These are phyloP conservation scores for Warburgia ugandensis DNA, from an alignment of 164 flowering plant genomes.

Conservation along the genomic window DNA sequence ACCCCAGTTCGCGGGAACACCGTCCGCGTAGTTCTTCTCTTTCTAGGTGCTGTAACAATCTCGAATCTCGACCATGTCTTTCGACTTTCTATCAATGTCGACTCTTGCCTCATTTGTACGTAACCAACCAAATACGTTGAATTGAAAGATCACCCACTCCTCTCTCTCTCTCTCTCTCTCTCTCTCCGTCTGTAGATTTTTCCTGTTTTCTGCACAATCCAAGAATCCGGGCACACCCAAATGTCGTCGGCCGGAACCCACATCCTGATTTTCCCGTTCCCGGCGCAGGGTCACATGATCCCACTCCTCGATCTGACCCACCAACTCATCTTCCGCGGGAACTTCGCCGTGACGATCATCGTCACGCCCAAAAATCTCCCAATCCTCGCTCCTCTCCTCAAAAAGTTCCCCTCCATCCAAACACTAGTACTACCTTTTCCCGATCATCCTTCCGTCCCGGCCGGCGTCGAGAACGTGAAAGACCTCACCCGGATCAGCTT, in stretches of 20 bases:
- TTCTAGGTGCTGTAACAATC: too few relatives aligned
- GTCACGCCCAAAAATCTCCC: slow-evolving; percentile 65
- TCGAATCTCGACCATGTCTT: too few relatives aligned
- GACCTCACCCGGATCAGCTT: slow-evolving; percentile 29
- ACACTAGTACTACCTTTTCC: slow-evolving; percentile 55
- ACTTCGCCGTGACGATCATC: slow-evolving; percentile 41
- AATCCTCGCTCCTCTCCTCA: slow-evolving; percentile 30
- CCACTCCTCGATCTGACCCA: slow-evolving; percentile 56
- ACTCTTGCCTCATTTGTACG: too few relatives aligned
- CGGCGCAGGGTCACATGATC: slow-evolving; percentile 71
- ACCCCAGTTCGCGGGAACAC: too few relatives aligned
- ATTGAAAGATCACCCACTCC: too few relatives aligned
- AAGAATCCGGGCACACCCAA: background rate
- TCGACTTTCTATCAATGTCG: too few relatives aligned
- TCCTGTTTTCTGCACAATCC: background rate
- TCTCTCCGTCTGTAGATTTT: background rate
- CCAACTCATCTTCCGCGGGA: slow-evolving; percentile 32
- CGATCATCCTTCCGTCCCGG: slow-evolving; percentile 35
- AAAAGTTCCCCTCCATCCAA: slow-evolving; percentile 26
- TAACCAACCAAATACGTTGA: too few relatives aligned
- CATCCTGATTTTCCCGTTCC: slow-evolving; percentile 57
- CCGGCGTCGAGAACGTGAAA: slow-evolving; percentile 40
- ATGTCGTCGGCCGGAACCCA: slow-evolving; percentile 20
- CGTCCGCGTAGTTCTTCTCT: too few relatives aligned
- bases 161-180: background rate